Percentiles rank a stretch among this genome's conserved stretches.
Evolutionary conservation across 108 stramenopile species (phyloP).

Genomic region (Mediolabrus comicus): DNA sequence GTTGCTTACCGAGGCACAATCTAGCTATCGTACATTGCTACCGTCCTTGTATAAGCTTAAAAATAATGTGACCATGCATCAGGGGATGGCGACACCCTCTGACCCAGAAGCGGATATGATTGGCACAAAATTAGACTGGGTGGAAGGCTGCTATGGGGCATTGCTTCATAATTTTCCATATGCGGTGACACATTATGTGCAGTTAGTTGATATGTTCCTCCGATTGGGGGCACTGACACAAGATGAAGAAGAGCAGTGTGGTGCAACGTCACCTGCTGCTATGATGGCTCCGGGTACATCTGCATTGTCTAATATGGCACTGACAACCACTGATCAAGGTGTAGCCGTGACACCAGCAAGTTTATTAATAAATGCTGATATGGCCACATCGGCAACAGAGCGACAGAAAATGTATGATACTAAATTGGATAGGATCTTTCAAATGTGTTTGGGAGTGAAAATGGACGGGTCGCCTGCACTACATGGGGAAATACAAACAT

Average conservation of each 20-base stretch:
- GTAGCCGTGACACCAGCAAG: constrained; percentile 13
- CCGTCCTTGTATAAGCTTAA: constrained; percentile 24
- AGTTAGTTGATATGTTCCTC: constrained; percentile 63
- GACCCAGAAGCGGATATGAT: constrained; percentile 47
- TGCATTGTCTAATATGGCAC: constrained; percentile 1
- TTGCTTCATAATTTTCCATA: constrained; percentile 79
- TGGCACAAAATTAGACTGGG: constrained; percentile 76
- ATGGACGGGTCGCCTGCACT: constrained; percentile 49
- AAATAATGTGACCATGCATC: neutral
- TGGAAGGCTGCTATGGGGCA: constrained; percentile 73
- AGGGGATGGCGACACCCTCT: neutral
- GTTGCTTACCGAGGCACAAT: constrained; percentile 67
- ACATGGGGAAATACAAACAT: constrained; percentile 11
- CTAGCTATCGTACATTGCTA: constrained; percentile 53
- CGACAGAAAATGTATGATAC: constrained; percentile 42
- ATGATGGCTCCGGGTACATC: constrained; percentile 16
- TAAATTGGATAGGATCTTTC: constrained; percentile 62
- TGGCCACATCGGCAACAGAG: constrained; percentile 1
- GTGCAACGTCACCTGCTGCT: constrained; percentile 3
- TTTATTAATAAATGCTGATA: neutral
- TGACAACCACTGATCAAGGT: constrained; percentile 27
- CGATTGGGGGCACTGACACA: constrained; percentile 54
- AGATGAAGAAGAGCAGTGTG: constrained; percentile 57
- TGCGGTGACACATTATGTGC: constrained; percentile 42
- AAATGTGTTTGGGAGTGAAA: constrained; percentile 53